Evolutionary conservation across 116 monocot species (phyloP), one percentile per base, ranked within the genome.

Genomic region (Cymodocea nodosa): DNA sequence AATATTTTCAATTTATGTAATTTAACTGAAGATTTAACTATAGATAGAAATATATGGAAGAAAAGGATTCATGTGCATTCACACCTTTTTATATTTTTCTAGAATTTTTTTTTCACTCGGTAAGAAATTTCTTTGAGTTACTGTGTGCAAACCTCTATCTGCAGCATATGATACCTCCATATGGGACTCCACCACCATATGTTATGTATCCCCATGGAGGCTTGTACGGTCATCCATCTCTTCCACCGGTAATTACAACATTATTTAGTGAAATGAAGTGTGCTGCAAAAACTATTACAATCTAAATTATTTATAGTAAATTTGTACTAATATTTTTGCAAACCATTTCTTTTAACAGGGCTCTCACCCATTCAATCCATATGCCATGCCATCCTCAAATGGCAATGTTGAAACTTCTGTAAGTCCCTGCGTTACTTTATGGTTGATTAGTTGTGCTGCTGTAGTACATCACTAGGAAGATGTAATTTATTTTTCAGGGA

Each of bases 151-250:
- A 24, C 8, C 17, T 67, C 52, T 72, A 14, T 70, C 60, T 77
- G 48, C 82, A 91, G 90, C 85, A 77, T 69, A 54, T 91, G 23
- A 87, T 97, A 80, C 68, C 91, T 69, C 90, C 95, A 44, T 97
- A 91, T 82, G 97, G 97, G 73, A 86, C 91, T 16, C 80, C 89
- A 60, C 80, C 89, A 60, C 74, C 90, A 49, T 97, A 85, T 83
- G 76, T 97, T 55, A 86, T 88, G 91, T 97, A 97, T 70, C 91
- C 91, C 34, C 91, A 79, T 65, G 91, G 85, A 66, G 85, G 84
- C 30, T 59, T 97, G 55, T 97, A 97, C 72, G 82, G 83, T 49
- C 97, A 97, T 84, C 88, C 97, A 52, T 85, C 97, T 53, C 65
- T 91, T 62, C 82, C 90, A 36, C 90, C 90, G 73, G 95, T 95